Conservation (phyloP, 495 filamentous ascomycete genomes). For the Podospora sp. region DNA sequence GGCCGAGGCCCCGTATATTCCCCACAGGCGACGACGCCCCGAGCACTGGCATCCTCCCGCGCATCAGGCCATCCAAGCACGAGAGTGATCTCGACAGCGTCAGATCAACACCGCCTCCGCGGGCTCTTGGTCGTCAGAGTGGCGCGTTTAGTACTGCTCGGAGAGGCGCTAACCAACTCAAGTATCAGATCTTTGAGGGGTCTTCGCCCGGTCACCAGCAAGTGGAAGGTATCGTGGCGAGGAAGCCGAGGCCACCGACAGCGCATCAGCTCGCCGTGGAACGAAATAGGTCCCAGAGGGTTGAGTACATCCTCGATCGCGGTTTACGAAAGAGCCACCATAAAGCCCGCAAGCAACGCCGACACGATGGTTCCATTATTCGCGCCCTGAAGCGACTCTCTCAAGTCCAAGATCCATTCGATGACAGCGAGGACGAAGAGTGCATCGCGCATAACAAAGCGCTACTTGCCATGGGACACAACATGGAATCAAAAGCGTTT, state of each 20-base stretch:
- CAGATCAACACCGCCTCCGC: constrained; percentile 59
- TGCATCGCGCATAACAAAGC: constrained; percentile 39
- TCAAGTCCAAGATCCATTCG: constrained; percentile 69
- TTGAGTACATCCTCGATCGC: constrained; percentile 82
- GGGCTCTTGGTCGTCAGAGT: constrained; percentile 47
- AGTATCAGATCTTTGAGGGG: constrained; percentile 53
- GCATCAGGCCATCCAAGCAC: constrained; percentile 57
- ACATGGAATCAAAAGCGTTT: constrained; percentile 27
- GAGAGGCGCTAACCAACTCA: constrained; percentile 51
- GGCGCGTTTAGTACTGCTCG: constrained; percentile 42
- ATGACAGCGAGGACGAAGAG: constrained; percentile 78
- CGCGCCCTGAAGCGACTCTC: constrained; percentile 70
- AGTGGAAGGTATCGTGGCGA: constrained; percentile 46
- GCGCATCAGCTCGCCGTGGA: constrained; percentile 93
- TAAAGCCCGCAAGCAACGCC: constrained; percentile 60
- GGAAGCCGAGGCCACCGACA: constrained; percentile 76
- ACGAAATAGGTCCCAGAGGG: constrained; percentile 81
- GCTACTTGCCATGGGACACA: constrained; percentile 17
- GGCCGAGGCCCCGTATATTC: constrained; percentile 29
- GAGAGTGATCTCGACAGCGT: constrained; percentile 62
- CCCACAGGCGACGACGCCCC: constrained; percentile 61
- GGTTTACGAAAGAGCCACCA: constrained; percentile 67
- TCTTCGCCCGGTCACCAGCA: constrained; percentile 51
- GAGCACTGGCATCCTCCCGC: constrained; percentile 52
- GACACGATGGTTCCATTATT: constrained; percentile 62